Evolutionary conservation across 768 basidiomycete genomes (phyloP), one percentile per base, ranked within the genome.

Genomic region (Rhizopogon salebrosus): DNA sequence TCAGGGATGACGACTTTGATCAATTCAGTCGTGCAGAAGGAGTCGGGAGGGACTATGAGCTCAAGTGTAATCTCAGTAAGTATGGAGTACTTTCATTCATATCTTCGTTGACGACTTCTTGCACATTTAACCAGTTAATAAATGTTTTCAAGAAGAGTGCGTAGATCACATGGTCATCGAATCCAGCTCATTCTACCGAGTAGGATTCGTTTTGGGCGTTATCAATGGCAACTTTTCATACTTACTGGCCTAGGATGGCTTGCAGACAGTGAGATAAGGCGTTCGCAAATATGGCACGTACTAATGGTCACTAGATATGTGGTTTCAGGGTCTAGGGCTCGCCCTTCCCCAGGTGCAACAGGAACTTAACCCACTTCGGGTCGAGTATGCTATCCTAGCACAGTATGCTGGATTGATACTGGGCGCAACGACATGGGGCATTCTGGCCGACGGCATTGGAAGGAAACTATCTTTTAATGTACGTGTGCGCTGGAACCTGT

Each of bases 171-270:
- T n/a, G n/a, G n/a, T 20, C 24, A 4, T 14, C 3, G 18, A 27
- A 3, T 8, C n/a, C n/a, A n/a, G n/a, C n/a, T n/a, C n/a, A n/a
- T n/a, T 20, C 13, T 10, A 27, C 23, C 8, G 34, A 10, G 42
- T 58, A 78, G 77, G 53, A 76, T 79, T 42, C 77, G 78, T 45
- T 79, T 75, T 38, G 78, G 78, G 13, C 70, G 68, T 39, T 80
- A 79, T 64, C 78, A 80, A 51, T 62, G 67, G 50, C 73, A 79
- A 57, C 69, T 80, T 26, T 78, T 80, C 58, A 18, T 70, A 24
- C 64, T 80, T 14, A 68, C 74, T 48, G 78, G 77, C 50, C 60
- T 79, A 6, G 77, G 78, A 51, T 79, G 78, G 77, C 57, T 74
- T 41, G 76, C 75, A 48, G 78, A 78, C 58, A 77, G 78, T 80